These are phyloP conservation scores for Trametes sanguinea DNA, from an alignment of 768 basidiomycete genomes.

Conservation along the genomic window DNA sequence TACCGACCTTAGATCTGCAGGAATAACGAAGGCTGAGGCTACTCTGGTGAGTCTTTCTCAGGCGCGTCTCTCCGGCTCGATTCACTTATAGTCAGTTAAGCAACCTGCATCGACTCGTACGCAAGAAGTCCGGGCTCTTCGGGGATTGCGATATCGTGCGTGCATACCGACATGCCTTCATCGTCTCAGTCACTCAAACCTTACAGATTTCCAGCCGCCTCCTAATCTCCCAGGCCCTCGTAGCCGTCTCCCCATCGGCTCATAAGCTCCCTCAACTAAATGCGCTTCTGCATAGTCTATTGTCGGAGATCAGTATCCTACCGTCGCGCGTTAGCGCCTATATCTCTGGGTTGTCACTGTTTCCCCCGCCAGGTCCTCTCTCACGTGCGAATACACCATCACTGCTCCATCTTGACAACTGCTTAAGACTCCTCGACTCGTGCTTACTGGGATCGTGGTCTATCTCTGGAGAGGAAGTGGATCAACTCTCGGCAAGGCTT, in stretches of 20 bases:
- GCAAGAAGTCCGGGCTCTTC: constrained; percentile 37
- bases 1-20: constrained; percentile 50
- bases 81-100: constrained; percentile 34
- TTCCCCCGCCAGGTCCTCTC: constrained; percentile 31
- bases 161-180: background rate
- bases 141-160: constrained; percentile 36
- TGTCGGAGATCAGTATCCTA: constrained; percentile 43
- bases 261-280: constrained; percentile 37
- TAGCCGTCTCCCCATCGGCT: constrained; percentile 47
- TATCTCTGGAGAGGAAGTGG: constrained; percentile 25
- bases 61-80: background rate
- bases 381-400: constrained; percentile 34
- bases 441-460: constrained; percentile 64
- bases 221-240: constrained; percentile 53
- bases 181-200: background rate
- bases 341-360: constrained; percentile 41
- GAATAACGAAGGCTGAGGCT: constrained; percentile 60
- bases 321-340: constrained; percentile 42
- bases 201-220: constrained; percentile 56
- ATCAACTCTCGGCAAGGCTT: constrained; percentile 22
- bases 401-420: constrained; percentile 52
- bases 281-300: constrained; percentile 35
- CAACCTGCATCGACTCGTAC: constrained; percentile 38
- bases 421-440: constrained; percentile 61
- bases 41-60: constrained; percentile 44